A percentile compares a stretch with the other conserved stretches of the same genome.
Conservation (phyloP, 2,329 filamentous ascomycete genomes). For the Parastagonospora avenae region DNA sequence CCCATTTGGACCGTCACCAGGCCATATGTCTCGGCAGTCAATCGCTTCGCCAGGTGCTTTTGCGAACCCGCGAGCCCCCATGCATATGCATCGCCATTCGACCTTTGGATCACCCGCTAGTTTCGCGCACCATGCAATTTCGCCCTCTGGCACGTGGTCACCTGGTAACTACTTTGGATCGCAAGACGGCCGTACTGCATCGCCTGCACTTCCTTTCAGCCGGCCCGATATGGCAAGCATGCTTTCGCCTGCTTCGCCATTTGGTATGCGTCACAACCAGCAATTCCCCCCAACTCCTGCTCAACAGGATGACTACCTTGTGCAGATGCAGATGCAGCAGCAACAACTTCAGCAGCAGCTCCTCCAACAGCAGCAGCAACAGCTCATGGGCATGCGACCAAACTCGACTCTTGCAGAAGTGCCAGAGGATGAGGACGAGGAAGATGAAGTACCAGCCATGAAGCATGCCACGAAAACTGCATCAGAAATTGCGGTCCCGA, state of each 20-base stretch:
- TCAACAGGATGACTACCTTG: slow-evolving; percentile 47
- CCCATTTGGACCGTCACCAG: slow-evolving; percentile 60
- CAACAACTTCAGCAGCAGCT: slow-evolving; percentile 60
- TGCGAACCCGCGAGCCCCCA: slow-evolving; percentile 55
- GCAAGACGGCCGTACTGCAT: slow-evolving; percentile 50
- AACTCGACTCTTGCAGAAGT: slow-evolving; percentile 67
- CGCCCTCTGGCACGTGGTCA: slow-evolving; percentile 55
- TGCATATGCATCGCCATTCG: slow-evolving; percentile 73
- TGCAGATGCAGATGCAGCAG: slow-evolving; percentile 56
- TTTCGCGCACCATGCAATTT: slow-evolving; percentile 65
- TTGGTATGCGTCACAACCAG: slow-evolving; percentile 49
- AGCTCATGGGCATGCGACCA: slow-evolving; percentile 53
- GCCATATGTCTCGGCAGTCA: slow-evolving; percentile 64
- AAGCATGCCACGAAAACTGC: slow-evolving; percentile 47
- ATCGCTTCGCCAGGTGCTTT: slow-evolving; percentile 76
- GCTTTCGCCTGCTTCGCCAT: slow-evolving; percentile 65
- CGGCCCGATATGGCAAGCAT: slow-evolving; percentile 45
- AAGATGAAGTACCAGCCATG: slow-evolving; percentile 46
- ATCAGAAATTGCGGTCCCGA: slow-evolving; percentile 64
- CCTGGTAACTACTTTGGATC: slow-evolving; percentile 45
- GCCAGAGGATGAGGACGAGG: slow-evolving; percentile 74
- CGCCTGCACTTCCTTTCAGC: slow-evolving; percentile 47
- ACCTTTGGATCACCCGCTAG: slow-evolving; percentile 72
- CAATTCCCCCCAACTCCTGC: slow-evolving; percentile 51
- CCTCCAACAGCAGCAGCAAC: slow-evolving; percentile 50